Evolutionary conservation across 257 asterid species (phyloP).

Genomic region (Paulownia fortunei): DNA sequence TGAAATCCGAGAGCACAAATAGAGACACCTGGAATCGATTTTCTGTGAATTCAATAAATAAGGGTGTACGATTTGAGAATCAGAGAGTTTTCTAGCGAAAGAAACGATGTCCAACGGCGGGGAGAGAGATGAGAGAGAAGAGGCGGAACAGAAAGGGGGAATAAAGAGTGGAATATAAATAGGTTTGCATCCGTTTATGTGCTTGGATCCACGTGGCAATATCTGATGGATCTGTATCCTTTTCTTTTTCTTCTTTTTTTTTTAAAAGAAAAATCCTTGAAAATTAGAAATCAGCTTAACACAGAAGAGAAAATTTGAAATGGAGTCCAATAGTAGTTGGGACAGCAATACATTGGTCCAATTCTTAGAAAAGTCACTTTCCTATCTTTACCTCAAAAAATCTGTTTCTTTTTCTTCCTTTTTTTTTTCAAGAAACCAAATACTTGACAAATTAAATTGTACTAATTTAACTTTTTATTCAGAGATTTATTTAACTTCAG

Average conservation of each 20-base stretch:
- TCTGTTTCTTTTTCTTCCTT: no score
- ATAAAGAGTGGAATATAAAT: slow-evolving; percentile 56
- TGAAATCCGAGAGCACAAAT: slow-evolving; percentile 3
- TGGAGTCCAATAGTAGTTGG: no score
- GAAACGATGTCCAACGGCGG: slow-evolving; percentile 29
- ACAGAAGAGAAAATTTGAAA: no score
- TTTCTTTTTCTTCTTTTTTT: not conserved
- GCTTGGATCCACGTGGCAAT: slow-evolving; percentile 44
- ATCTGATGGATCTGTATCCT: not conserved
- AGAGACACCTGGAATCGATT: not conserved
- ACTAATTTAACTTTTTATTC: no score
- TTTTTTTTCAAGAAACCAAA: no score
- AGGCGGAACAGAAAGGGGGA: slow-evolving; percentile 44
- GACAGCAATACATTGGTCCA: no score
- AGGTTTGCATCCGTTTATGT: slow-evolving; percentile 67
- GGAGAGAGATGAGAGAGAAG: slow-evolving; percentile 28
- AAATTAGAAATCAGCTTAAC: no score
- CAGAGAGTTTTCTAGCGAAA: slow-evolving; percentile 25
- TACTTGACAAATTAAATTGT: no score
- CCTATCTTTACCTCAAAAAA: no score
- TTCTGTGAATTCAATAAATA: not conserved
- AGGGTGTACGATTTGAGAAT: slow-evolving; percentile 27
- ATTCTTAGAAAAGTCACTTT: no score
- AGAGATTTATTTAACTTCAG: no score
- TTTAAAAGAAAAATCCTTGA: no score